Evolutionary conservation across 164 flowering plant species (phyloP).

Genomic region (Stephania japonica): DNA sequence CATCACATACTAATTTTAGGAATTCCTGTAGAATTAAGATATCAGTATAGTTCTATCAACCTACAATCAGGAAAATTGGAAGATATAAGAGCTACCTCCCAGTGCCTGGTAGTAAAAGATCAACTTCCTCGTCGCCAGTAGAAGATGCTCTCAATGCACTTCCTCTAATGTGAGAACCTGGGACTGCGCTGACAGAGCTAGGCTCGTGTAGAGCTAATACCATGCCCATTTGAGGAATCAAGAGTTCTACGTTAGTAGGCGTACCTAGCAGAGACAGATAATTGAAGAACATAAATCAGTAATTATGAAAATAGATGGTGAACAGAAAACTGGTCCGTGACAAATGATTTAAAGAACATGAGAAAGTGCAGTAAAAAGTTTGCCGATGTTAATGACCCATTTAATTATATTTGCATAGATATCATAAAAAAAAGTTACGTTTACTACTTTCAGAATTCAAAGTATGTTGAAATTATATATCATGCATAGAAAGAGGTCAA

Average conservation of each 20-base stretch:
- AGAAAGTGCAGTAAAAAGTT: background rate
- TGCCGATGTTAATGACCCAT: background rate
- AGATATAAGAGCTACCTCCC: conserved; percentile 53
- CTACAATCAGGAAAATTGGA: background rate
- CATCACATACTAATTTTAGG: background rate
- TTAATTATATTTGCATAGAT: background rate
- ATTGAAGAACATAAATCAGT: background rate
- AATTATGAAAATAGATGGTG: background rate
- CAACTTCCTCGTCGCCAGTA: conserved; percentile 72
- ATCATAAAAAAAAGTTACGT: background rate
- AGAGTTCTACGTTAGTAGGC: conserved; percentile 29
- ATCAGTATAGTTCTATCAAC: background rate
- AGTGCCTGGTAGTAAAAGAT: conserved; percentile 78
- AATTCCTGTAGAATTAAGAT: background rate
- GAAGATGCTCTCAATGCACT: conserved; percentile 60
- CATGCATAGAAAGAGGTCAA: background rate
- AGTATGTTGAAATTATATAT: background rate
- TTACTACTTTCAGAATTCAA: background rate
- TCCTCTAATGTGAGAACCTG: conserved; percentile 90
- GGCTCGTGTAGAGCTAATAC: conserved; percentile 87
- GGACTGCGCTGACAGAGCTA: conserved; percentile 39
- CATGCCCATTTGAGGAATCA: conserved; percentile 57
- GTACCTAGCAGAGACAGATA: conserved; percentile 28
- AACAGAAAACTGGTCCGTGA: conserved; percentile 2
- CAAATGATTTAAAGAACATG: background rate